phyloP scores from a whole-genome alignment of 1,284 basidiomycete genomes.

The Cryptococcus neoformans region DNA sequence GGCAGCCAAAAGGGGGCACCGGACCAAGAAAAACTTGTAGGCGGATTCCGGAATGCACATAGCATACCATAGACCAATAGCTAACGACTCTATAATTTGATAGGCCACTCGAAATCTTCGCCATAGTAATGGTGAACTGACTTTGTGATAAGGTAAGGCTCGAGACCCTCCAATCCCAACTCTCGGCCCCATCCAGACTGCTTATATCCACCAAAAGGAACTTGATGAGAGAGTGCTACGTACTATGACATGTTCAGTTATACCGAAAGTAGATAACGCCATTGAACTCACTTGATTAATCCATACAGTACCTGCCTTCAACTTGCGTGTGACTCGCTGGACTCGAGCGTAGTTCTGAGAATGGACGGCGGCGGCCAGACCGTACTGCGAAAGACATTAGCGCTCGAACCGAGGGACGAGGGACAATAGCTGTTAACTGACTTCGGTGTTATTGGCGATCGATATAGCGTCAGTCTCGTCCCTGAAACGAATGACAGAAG shows the following conservation, averaged over 20 bases:
- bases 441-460: slow-evolving; percentile 69
- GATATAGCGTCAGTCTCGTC: slow-evolving; percentile 60
- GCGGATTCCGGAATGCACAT: no score
- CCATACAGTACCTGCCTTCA: slow-evolving; percentile 62
- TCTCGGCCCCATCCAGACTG: slow-evolving; percentile 53
- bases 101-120: no score
- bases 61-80: no score
- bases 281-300: slow-evolving; percentile 14
- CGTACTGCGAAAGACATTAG: slow-evolving; percentile 53
- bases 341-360: slow-evolving; percentile 79
- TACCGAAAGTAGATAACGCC: slow-evolving; percentile 51
- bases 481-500: slow-evolving; percentile 69
- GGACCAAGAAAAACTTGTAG: no score
- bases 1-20: no score
- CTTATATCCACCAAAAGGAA: slow-evolving; percentile 87
- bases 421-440: background rate
- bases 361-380: slow-evolving; percentile 70
- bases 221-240: slow-evolving; percentile 60
- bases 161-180: no score
- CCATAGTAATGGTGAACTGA: no score
- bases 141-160: no score
- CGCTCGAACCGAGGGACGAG: no score
- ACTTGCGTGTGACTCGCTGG: slow-evolving; percentile 69
- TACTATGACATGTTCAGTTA: slow-evolving; percentile 70
- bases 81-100: no score